Percentiles rank a stretch among this genome's conserved stretches.
phyloP scores from a whole-genome alignment of 163 green algal genomes.

The Chlamydomonas reinhardtii region DNA sequence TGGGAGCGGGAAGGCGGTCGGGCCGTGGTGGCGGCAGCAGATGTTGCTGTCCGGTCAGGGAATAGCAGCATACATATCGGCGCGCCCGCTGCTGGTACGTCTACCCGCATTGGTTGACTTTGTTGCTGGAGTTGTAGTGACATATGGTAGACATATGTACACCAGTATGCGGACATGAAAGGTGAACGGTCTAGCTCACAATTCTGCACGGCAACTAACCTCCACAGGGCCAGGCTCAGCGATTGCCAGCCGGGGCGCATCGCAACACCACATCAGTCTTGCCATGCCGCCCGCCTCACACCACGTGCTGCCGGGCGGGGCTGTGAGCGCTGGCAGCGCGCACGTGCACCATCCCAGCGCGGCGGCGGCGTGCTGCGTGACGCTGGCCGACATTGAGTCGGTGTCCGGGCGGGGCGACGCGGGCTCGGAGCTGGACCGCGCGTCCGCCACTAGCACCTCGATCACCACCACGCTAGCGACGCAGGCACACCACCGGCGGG shows the following conservation, averaged over 20 bases:
- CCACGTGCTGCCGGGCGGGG: too few species aligned
- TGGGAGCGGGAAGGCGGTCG: conserved; percentile 10
- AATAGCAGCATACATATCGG: neutral
- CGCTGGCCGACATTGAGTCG: conserved; percentile 8
- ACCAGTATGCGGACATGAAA: too few species aligned
- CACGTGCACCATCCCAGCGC: neutral
- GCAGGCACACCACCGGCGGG: conserved; percentile 36
- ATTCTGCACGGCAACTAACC: too few species aligned
- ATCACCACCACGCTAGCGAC: neutral
- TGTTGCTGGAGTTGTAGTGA: neutral
- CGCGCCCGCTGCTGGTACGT: neutral
- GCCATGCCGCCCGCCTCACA: too few species aligned
- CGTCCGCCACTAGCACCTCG: conserved; percentile 26
- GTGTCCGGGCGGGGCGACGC: neutral
- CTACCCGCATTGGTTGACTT: neutral
- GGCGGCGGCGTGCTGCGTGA: neutral
- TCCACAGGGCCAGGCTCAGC: too few species aligned
- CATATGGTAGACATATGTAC: too few species aligned
- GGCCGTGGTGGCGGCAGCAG: neutral
- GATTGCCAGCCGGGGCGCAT: too few species aligned
- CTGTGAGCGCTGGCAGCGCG: too few species aligned
- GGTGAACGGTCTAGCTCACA: too few species aligned
- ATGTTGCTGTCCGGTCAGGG: neutral
- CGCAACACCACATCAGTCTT: too few species aligned
- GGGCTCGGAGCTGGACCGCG: conserved; percentile 13